Evolutionary conservation across 192 early-diverging fungal genomes (phyloP), one percentile per base, ranked within the genome.

Genomic region (Dissophora globulifera): DNA sequence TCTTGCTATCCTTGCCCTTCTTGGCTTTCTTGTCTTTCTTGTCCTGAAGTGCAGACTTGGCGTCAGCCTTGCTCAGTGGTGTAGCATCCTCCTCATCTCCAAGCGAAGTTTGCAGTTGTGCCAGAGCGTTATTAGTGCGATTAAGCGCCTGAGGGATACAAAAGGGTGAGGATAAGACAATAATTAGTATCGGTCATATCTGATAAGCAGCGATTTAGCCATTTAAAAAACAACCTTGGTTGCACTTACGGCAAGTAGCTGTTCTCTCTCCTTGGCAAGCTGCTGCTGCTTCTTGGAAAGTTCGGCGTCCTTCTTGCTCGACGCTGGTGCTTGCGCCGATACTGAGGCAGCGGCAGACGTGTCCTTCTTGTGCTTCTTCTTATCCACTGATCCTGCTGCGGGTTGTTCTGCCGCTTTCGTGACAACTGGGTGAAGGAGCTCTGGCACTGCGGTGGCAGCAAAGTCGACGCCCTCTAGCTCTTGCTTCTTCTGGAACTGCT

Each of bases 401-500:
- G 48, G 41, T 15, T 52, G 19, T 5, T 54, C 56, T 19, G 56
- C 31, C 8, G 61, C 42, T 4, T 49, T 32, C 22, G 55, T 26
- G 45, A 57, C 19, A 2, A 32, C 31, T 7, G 33, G 38, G 45
- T 56, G 43, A 43, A 62, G 32, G 6, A 60, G 60, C 13, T 60
- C 41, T 8, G 48, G 32, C 3, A 17, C 27, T 3, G 54, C 60
- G 2, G 19, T 45, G n/a, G 55, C 33, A 26, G 56, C 48, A 7
- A 53, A 53, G n/a, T 76, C 72, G 5, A 76, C 38, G 23, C 72
- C 72, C 20, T 76, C 63, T 29, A 61, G 43, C 19, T 50, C 9
- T 9, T 76, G 72, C 46, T 67, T 76, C 58, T 67, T 67, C 33
- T 76, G 72, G 38, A 76, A 60, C n/a, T 76, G 63, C 63, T 76